Evolutionary conservation across 164 flowering plant species (phyloP), one percentile per base, ranked within the genome.

Genomic region (Santalum album): DNA sequence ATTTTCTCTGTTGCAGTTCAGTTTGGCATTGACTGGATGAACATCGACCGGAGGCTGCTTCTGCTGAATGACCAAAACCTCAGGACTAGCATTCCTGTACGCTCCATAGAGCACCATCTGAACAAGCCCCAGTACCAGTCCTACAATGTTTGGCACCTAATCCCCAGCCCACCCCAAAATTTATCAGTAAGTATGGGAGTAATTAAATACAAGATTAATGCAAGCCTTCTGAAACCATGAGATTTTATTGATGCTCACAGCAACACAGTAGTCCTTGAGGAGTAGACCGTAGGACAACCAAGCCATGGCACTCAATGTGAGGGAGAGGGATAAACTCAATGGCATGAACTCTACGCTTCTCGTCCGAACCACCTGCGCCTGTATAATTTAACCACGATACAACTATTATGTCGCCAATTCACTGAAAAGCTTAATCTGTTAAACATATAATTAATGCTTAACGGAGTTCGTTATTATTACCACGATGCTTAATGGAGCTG

Each of bases 341-440:
- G 81, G 78, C 81, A 77, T 77, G 65, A 66, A 77, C 51, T 69
- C 74, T 5, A 77, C 81, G 45, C 78, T 71, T 44, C 51, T 72
- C 4, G 79, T 72, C 49, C 58, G 56, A 16, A 75, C 47, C 15
- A 74, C 81, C 34, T 59, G 58, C 9, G 47, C 58, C 81, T 76
- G 48, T 12, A 52, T 20, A 45, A 23, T 36, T 35, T 29, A 29
- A 29, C 34, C 4, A 21, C 38, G 25, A 36, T 18, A 29, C 5
- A 12, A 14, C n/a, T 45, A 3, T 47, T 25, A 27, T 24, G 25
- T 12, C 1, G 26, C n/a, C 17, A 6, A 3, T 16, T 7, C 12
- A n/a, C n/a, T n/a, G n/a, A n/a, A n/a, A n/a, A n/a, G n/a, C n/a
- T n/a, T n/a, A n/a, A 4, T 4, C 35, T 4, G 10, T 5, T 29